Conservation (phyloP, 2,329 filamentous ascomycete species). For the Fusarium palustre region DNA sequence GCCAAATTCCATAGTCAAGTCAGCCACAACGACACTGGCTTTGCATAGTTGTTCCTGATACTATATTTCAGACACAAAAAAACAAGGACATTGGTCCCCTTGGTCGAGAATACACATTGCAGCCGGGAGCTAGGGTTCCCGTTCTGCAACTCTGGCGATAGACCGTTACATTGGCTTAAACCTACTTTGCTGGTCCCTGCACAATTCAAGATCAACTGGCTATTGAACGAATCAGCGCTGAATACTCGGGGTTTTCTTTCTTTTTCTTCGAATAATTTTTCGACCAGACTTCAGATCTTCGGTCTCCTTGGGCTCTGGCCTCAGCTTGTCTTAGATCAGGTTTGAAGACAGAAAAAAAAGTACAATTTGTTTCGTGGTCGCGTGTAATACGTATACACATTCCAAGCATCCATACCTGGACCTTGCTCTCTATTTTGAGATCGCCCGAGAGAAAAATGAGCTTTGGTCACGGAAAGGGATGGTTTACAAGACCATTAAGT, state of each 20-base stretch:
- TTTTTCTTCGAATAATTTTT: not conserved
- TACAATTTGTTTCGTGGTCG: constrained; percentile 4
- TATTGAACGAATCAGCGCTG: constrained; percentile 21
- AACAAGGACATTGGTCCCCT: constrained; percentile 27
- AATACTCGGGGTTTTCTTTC: constrained; percentile 18
- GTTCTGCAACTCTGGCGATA: constrained; percentile 20
- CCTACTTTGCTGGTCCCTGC: constrained; percentile 30
- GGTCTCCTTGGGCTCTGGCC: not conserved
- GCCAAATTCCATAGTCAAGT: constrained; percentile 1
- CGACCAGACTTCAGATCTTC: constrained; percentile 23
- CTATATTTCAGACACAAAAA: constrained; percentile 3
- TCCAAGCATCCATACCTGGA: not conserved
- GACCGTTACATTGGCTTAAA: constrained; percentile 27
- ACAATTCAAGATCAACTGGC: constrained; percentile 11
- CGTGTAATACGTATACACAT: not conserved
- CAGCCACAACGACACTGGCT: constrained; percentile 6
- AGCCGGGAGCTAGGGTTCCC: constrained; percentile 19
- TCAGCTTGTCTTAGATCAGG: constrained; percentile 13
- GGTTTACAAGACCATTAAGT: constrained; percentile 20
- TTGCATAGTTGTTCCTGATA: constrained; percentile 2
- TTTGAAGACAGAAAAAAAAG: constrained; percentile 3
- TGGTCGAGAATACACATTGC: not conserved
- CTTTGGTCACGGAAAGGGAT: constrained; percentile 4
- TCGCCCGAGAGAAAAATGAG: constrained; percentile 17
- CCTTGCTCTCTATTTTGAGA: constrained; percentile 14